A percentile compares a stretch with the other conserved stretches of the same genome.
phyloP scores from a whole-genome alignment of 148 eudicot genomes.

The Vaccinium darrowii region DNA sequence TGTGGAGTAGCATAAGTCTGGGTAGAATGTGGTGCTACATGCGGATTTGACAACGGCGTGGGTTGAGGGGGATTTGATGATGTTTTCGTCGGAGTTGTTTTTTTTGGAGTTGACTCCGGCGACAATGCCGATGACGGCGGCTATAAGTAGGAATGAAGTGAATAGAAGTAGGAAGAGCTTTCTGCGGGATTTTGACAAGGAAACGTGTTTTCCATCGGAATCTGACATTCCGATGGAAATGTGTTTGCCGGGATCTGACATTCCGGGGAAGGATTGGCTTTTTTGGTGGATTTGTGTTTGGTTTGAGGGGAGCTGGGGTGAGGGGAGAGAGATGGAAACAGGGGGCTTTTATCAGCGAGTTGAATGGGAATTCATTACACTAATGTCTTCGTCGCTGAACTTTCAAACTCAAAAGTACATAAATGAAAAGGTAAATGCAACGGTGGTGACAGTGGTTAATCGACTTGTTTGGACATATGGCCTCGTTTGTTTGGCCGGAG shows the following conservation, averaged over 20 bases:
- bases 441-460: too few species aligned
- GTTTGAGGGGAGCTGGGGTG: background rate
- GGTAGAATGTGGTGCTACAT: slow-evolving; percentile 55
- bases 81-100: background rate
- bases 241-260: background rate
- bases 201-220: slow-evolving; percentile 19
- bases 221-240: slow-evolving; percentile 21
- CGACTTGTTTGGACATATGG: too few species aligned
- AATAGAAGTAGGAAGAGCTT: slow-evolving; percentile 37
- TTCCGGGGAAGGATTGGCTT: background rate
- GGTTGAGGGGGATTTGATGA: slow-evolving; percentile 22
- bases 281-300: background rate
- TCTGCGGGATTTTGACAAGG: slow-evolving; percentile 27
- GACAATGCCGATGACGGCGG: slow-evolving; percentile 35
- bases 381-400: background rate
- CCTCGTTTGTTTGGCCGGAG: too few species aligned
- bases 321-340: background rate
- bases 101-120: slow-evolving; percentile 30
- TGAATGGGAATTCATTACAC: background rate
- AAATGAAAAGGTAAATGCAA: background rate
- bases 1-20: slow-evolving; percentile 63
- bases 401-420: background rate
- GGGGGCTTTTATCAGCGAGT: background rate
- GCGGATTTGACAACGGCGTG: slow-evolving; percentile 53
- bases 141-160: slow-evolving; percentile 38